Conservation (phyloP, 441 rosid species). For the Aleurites moluccanus region DNA sequence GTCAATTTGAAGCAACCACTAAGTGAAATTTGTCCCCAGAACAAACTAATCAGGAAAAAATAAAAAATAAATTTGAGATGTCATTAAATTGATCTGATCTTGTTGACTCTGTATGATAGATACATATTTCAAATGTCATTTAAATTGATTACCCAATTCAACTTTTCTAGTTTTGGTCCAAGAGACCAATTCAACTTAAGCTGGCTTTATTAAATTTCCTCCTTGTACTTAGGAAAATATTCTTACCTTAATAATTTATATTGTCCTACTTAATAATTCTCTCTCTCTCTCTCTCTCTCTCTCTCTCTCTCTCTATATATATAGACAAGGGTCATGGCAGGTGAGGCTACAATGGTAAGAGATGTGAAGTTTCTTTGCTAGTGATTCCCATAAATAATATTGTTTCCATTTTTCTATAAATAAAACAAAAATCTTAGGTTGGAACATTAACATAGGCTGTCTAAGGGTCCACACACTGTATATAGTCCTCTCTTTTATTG, state of each 20-base stretch:
- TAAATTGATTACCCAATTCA: neutral
- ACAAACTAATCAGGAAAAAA: neutral
- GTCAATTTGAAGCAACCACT: neutral
- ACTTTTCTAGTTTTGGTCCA: neutral
- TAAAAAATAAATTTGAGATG: neutral
- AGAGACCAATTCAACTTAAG: neutral
- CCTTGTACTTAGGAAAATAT: neutral
- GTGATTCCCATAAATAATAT: neutral
- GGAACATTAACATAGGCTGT: neutral
- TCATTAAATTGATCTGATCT: neutral
- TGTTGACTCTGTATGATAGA: neutral
- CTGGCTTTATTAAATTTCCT: neutral
- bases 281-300: no score
- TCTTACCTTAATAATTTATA: neutral
- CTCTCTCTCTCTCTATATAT: no score
- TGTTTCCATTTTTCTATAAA: slow-evolving; percentile 1
- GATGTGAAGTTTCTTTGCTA: slow-evolving; percentile 3
- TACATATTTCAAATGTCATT: neutral
- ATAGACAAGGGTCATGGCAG: no score
- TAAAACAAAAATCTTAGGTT: neutral
- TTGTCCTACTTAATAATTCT: neutral
- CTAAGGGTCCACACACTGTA: slow-evolving; percentile 18
- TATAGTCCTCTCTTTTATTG: slow-evolving; percentile 23
- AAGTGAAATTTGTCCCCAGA: neutral
- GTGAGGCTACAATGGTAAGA: neutral